phyloP scores from a whole-genome alignment of 441 rosid genomes.

The Mallotus japonicus region DNA sequence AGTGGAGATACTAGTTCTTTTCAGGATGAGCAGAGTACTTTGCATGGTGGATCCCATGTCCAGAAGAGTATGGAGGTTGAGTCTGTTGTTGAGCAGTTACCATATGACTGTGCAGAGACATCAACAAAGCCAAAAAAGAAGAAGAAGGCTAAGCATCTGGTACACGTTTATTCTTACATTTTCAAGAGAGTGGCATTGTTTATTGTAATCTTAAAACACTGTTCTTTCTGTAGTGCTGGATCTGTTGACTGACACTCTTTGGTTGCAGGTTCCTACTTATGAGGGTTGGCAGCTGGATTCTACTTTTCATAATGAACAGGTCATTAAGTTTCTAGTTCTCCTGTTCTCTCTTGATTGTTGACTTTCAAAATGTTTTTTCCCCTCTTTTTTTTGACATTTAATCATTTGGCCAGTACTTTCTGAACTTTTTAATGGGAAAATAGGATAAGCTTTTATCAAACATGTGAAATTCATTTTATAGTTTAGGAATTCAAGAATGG shows the following conservation, averaged over 20 bases:
- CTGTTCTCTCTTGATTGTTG: not conserved
- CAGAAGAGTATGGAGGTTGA: constrained; percentile 90
- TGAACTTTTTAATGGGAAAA: not conserved
- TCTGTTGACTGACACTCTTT: constrained; percentile 33
- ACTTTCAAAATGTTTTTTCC: not conserved
- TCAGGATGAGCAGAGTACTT: constrained; percentile 92
- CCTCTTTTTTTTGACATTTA: not conserved
- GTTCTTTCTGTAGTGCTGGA: constrained; percentile 18
- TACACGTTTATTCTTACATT: constrained; percentile 35
- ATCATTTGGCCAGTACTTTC: not conserved
- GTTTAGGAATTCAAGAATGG: not conserved
- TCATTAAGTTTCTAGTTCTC: constrained; percentile 29
- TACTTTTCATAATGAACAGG: constrained; percentile 71
- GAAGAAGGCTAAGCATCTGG: constrained; percentile 70
- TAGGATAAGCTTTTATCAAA: not conserved
- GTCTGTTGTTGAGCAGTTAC: constrained; percentile 60
- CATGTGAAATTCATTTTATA: not conserved
- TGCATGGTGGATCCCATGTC: constrained; percentile 72
- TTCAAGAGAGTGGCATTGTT: constrained; percentile 15
- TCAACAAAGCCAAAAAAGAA: constrained; percentile 80
- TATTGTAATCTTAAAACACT: constrained; percentile 9
- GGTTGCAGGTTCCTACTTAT: constrained; percentile 69
- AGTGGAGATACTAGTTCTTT: constrained; percentile 97
- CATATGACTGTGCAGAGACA: constrained; percentile 78
- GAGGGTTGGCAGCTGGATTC: constrained; percentile 83